Conservation (phyloP, 306 rosid genomes). For the Glycyrrhiza uralensis region DNA sequence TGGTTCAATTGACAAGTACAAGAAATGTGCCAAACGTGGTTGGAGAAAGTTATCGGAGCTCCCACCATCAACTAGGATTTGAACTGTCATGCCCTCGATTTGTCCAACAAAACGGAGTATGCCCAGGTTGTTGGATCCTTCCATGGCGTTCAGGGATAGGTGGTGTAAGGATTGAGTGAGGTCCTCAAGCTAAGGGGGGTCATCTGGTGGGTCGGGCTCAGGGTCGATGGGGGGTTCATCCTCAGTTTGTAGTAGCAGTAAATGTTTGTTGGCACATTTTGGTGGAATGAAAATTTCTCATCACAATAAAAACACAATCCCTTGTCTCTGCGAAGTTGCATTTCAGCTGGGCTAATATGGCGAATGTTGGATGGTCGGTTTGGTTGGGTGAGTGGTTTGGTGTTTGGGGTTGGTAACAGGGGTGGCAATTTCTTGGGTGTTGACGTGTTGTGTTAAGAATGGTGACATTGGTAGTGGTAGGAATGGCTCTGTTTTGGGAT, state of each 20-base stretch:
- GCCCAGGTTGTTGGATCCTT: neutral
- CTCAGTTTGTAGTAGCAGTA: neutral
- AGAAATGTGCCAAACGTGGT: neutral
- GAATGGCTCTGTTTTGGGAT: no score
- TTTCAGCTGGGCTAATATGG: neutral
- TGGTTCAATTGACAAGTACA: neutral
- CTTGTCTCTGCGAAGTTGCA: neutral
- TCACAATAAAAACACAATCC: neutral
- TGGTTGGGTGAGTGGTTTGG: no score
- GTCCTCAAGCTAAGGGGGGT: no score
- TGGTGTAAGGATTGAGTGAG: neutral
- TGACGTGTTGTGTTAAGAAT: no score
- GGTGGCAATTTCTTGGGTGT: no score
- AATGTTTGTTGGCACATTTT: neutral
- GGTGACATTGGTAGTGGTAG: no score
- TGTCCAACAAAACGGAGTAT: neutral
- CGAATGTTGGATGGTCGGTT: no score
- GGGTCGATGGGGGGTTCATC: neutral
- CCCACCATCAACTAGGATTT: neutral
- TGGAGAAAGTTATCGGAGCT: neutral
- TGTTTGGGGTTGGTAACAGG: no score
- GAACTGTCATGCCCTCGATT: neutral
- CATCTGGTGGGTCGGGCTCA: neutral
- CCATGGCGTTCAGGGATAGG: neutral
- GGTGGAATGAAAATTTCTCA: neutral